Conservation (phyloP, 2,329 filamentous ascomycete genomes). For the Fusarium ramigenum region DNA sequence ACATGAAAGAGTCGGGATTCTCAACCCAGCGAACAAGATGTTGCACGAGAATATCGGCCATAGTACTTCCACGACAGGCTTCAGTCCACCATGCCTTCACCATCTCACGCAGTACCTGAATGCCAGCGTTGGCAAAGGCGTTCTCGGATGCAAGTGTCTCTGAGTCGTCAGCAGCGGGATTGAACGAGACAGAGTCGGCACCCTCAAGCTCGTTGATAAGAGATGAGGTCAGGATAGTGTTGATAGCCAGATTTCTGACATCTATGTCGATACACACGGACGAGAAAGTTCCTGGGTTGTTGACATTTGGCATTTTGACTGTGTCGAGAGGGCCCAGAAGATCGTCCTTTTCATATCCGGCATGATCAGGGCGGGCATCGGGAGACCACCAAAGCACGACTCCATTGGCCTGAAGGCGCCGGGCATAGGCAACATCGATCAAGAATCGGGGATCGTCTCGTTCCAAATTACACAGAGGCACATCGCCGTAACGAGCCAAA, state of each 20-base stretch:
- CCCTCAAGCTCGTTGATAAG: slow-evolving; percentile 97
- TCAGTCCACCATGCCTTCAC: slow-evolving; percentile 99
- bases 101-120: slow-evolving; percentile 94
- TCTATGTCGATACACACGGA: slow-evolving; percentile 97
- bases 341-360: slow-evolving; percentile 94
- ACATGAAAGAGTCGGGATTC: slow-evolving; percentile 91
- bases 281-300: slow-evolving; percentile 91
- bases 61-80: slow-evolving; percentile 86
- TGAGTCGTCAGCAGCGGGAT: slow-evolving; percentile 58
- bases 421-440: slow-evolving; percentile 94
- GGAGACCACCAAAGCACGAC: slow-evolving; percentile 98
- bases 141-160: slow-evolving; percentile 80
- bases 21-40: slow-evolving; percentile 98
- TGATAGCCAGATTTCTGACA: slow-evolving; percentile 93
- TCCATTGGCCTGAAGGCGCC: slow-evolving; percentile 87
- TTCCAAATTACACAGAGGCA: slow-evolving; percentile 95
- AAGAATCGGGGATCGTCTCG: slow-evolving; percentile 92
- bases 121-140: slow-evolving; percentile 90
- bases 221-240: slow-evolving; percentile 95
- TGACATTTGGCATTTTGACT: slow-evolving; percentile 91
- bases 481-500: slow-evolving; percentile 89
- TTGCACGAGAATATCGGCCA: slow-evolving; percentile 98
- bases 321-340: slow-evolving; percentile 83
- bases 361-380: slow-evolving; percentile 88
- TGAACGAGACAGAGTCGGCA: slow-evolving; percentile 85